phyloP scores from a whole-genome alignment of 129 eudicot species.

The Mikania micrantha region DNA sequence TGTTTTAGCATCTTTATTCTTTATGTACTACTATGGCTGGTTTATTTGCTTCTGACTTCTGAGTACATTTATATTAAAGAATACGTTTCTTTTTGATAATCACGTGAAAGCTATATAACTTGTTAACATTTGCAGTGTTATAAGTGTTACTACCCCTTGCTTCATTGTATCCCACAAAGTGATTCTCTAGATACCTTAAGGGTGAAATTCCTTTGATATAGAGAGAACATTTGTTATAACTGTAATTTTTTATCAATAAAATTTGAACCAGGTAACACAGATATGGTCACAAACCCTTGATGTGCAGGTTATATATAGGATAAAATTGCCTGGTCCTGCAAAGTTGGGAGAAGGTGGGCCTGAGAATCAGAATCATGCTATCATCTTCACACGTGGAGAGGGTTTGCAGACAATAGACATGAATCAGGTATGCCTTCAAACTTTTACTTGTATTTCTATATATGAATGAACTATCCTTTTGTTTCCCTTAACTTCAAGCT shows the following conservation, averaged over 20 bases:
- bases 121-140: too few relatives aligned
- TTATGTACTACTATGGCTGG: too few relatives aligned
- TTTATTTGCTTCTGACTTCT: too few relatives aligned
- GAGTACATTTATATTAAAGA: not conserved
- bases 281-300: not conserved
- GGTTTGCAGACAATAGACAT: conserved; percentile 89
- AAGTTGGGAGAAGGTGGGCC: conserved; percentile 88
- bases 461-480: not conserved
- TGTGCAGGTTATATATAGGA: conserved; percentile 64
- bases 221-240: too few relatives aligned
- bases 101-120: too few relatives aligned
- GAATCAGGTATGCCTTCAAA: conserved; percentile 58
- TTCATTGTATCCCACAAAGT: too few relatives aligned
- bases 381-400: conserved; percentile 92
- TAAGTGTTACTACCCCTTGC: too few relatives aligned
- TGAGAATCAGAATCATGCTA: conserved; percentile 90
- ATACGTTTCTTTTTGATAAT: not conserved
- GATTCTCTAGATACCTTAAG: too few relatives aligned
- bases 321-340: conserved; percentile 88
- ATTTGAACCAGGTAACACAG: not conserved
- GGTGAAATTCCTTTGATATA: too few relatives aligned
- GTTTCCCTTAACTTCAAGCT: not conserved
- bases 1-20: too few relatives aligned
- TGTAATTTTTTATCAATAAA: too few relatives aligned
- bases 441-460: not conserved